A percentile compares a stretch with the other conserved stretches of the same genome.
Evolutionary conservation across 1,139 yeast species (phyloP).

Genomic region (Debaryomycetaceae sp.): DNA sequence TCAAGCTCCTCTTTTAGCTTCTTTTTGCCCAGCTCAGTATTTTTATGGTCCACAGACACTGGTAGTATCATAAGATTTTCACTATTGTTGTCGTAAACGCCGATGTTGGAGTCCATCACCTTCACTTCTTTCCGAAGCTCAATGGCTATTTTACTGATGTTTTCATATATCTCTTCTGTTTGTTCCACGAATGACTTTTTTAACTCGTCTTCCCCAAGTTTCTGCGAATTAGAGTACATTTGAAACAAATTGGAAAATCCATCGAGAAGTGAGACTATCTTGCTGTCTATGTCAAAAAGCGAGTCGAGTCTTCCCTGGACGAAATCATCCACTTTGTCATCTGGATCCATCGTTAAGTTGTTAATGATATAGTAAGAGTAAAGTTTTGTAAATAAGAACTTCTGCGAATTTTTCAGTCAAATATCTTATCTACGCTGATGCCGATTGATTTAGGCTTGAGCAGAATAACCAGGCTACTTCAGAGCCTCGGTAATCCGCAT

Average conservation of each 20-base stretch:
- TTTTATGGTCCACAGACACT: slow-evolving; percentile 59
- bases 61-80: slow-evolving; percentile 57
- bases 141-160: slow-evolving; percentile 41
- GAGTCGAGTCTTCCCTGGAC: slow-evolving; percentile 46
- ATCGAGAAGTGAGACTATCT: slow-evolving; percentile 43
- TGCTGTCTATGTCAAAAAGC: slow-evolving; percentile 40
- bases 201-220: slow-evolving; percentile 9
- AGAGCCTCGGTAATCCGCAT: slow-evolving; percentile 68
- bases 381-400: too few species aligned
- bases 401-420: neutral
- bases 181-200: slow-evolving; percentile 26
- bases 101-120: slow-evolving; percentile 55
- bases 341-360: slow-evolving; percentile 9
- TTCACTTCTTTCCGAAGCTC: slow-evolving; percentile 55
- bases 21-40: slow-evolving; percentile 52
- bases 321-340: slow-evolving; percentile 23
- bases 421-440: slow-evolving; percentile 16
- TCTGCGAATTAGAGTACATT: slow-evolving; percentile 27
- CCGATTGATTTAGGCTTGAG: slow-evolving; percentile 61
- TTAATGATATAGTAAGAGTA: too few species aligned
- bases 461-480: slow-evolving; percentile 56
- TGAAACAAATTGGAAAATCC: slow-evolving; percentile 38
- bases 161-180: slow-evolving; percentile 31
- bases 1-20: slow-evolving; percentile 40
- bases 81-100: slow-evolving; percentile 40